These are phyloP conservation scores for Physocladia obscura DNA, from an alignment of 192 early-diverging fungal genomes.

Conservation along the genomic window DNA sequence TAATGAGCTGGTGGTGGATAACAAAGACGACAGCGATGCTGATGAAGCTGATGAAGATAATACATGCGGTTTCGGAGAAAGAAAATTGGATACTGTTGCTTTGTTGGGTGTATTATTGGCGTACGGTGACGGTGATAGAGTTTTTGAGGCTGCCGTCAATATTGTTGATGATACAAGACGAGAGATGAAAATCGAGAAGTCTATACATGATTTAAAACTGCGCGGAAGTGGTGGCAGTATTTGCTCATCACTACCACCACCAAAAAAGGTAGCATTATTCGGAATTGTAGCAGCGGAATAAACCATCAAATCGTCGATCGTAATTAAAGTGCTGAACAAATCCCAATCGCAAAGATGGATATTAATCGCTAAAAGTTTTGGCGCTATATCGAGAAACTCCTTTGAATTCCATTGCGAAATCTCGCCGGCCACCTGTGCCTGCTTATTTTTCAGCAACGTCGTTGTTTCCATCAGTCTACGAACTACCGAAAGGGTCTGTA, in stretches of 20 bases:
- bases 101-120: too few relatives aligned
- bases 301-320: constrained; percentile 10
- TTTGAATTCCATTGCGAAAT: neutral
- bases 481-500: constrained; percentile 16
- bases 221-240: neutral
- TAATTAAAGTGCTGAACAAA: constrained; percentile 7
- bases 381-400: constrained; percentile 11
- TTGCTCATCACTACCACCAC: too few relatives aligned
- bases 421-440: neutral
- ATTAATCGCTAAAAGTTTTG: constrained; percentile 13
- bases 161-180: constrained; percentile 1
- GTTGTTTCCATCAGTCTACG: constrained; percentile 26
- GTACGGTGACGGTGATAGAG: too few relatives aligned
- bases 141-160: neutral
- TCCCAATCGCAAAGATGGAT: constrained; percentile 26
- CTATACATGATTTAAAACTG: constrained; percentile 19
- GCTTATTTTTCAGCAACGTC: constrained; percentile 19
- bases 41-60: neutral
- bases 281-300: neutral
- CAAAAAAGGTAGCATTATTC: too few relatives aligned
- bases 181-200: constrained; percentile 19
- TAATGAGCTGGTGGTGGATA: too few relatives aligned
- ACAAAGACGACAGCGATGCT: too few relatives aligned
- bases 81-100: too few relatives aligned
- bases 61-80: too few relatives aligned